Evolutionary conservation across 2,329 filamentous ascomycete species (phyloP).

Genomic region (Aspergillus sclerotialis): DNA sequence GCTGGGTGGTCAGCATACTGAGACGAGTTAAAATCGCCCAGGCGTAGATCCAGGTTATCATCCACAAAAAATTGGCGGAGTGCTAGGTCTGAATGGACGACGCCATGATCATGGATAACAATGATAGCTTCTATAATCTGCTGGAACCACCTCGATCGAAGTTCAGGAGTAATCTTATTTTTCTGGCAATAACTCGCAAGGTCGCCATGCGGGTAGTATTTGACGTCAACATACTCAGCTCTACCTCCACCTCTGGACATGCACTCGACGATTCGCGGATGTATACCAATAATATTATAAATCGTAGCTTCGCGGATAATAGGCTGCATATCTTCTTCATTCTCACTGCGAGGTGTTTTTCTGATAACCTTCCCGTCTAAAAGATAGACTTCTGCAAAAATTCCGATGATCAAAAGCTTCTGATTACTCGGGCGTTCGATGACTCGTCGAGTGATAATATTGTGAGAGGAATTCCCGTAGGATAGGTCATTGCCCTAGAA

Average conservation of each 20-base stretch:
- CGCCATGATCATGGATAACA: no score
- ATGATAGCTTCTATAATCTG: no score
- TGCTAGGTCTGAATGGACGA: no score
- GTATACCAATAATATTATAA: conserved; percentile 2
- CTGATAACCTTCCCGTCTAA: conserved; percentile 5
- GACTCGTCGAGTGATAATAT: neutral
- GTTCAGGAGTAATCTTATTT: no score
- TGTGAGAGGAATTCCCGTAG: neutral
- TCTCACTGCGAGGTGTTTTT: conserved; percentile 6
- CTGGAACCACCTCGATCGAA: no score
- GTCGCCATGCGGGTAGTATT: no score
- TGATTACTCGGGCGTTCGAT: conserved; percentile 1
- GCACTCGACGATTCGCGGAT: conserved; percentile 5
- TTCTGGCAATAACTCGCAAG: no score
- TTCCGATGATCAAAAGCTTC: conserved; percentile 6
- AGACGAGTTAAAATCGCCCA: no score
- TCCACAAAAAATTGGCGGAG: no score
- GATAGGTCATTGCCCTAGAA: neutral
- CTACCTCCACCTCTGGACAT: no score
- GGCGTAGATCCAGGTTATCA: no score
- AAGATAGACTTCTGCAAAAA: conserved; percentile 7
- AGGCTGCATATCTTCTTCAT: conserved; percentile 4
- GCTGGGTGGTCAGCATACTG: conserved; percentile 7
- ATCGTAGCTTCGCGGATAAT: conserved; percentile 6
- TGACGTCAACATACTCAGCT: no score